Evolutionary conservation across 768 basidiomycete genomes (phyloP), one percentile per base, ranked within the genome.

Genomic region (Suillus plorans): DNA sequence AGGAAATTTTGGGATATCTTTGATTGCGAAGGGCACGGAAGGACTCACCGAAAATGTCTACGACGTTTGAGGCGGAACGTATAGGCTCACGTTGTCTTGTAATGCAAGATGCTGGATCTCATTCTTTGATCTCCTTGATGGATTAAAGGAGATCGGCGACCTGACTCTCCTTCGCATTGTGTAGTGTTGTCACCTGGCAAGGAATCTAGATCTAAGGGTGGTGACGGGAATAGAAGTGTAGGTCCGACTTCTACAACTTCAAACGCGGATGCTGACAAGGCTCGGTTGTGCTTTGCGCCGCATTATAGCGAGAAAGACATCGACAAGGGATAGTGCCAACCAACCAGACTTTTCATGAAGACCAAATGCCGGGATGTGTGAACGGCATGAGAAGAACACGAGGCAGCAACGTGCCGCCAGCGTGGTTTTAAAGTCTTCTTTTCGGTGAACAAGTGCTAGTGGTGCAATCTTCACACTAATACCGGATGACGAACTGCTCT

Each of bases 381-480:
- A 60, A 68, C 71, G 69, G 73, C 64, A 72, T 63, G 28, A 64
- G 36, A 41, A 55, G 28, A n/a, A 69, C 71, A 76, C 67, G 69
- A 73, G 74, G 71, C 65, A 39, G 65, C 66, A 65, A 52, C 57
- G 66, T 69, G 67, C 66, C 16, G 8, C 39, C 56, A 58, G 25
- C 25, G 58, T 42, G 58, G 39, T 41, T 41, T 58, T 41, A 58
- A 16, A 37, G 39, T 10, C 58, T 59, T 59, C 39, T 59, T 59
- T 37, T 59, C 6, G 18, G 58, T 28, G 41, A 20, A 25, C 37
- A 31, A 20, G 18, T 53, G 31, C 28, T 31, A 18, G 52, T 18
- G 16, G 31, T 31, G 31, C 18, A 18, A 31, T 53, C 52, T n/a
- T 53, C 52, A 53, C 56, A 39, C 39, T 39, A 57, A n/a, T 25